Percentiles rank a stretch among this genome's conserved stretches.
phyloP scores from a whole-genome alignment of 306 rosid species.

The Prunus mira region DNA sequence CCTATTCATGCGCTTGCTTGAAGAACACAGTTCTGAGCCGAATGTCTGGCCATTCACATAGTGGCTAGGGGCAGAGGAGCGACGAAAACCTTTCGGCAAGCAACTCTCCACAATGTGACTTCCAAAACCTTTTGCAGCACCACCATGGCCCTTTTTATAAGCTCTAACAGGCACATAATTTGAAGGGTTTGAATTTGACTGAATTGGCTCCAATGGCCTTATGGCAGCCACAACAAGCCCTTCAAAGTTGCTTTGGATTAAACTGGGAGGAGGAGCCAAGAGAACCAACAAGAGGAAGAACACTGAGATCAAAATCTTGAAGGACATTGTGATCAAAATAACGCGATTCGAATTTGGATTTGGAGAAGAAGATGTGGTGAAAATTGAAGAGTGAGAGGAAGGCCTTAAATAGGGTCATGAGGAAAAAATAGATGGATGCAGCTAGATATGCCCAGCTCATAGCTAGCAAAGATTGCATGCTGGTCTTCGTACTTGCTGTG shows the following conservation, averaged over 20 bases:
- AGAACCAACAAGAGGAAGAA: constrained; percentile 33
- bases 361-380: constrained; percentile 7
- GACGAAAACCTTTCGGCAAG: constrained; percentile 58
- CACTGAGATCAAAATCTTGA: background rate
- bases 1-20: constrained; percentile 24
- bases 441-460: constrained; percentile 43
- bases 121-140: background rate
- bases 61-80: constrained; percentile 62
- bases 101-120: constrained; percentile 43
- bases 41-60: constrained; percentile 50
- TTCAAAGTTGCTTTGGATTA: constrained; percentile 8
- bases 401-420: constrained; percentile 64
- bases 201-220: constrained; percentile 31
- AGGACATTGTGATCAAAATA: background rate
- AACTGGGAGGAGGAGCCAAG: constrained; percentile 19
- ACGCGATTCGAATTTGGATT: background rate
- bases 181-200: constrained; percentile 17
- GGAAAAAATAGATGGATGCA: background rate
- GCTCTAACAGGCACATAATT: constrained; percentile 26
- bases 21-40: constrained; percentile 39
- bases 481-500: constrained; percentile 18
- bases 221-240: constrained; percentile 15
- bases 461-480: constrained; percentile 39
- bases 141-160: constrained; percentile 16
- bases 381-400: constrained; percentile 10